Conservation (phyloP, 2,329 filamentous ascomycete genomes). For the Xylaria hypoxylon region DNA sequence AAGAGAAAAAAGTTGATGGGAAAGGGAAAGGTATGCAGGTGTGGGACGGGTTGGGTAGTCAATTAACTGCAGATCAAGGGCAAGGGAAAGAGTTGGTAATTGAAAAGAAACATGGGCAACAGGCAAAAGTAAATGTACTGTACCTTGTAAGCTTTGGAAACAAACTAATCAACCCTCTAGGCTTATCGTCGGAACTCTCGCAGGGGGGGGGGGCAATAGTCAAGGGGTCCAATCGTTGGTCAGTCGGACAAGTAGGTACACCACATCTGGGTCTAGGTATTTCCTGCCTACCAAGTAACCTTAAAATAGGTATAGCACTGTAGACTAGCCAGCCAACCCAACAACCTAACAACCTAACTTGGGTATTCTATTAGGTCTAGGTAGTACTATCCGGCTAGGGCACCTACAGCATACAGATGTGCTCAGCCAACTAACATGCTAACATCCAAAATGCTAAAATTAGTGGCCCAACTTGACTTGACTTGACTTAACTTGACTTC, state of each 20-base stretch:
- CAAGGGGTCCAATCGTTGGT: conserved; percentile 26
- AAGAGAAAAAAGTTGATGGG: conserved; percentile 30
- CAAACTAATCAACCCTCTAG: conserved; percentile 36
- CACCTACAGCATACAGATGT: conserved; percentile 10
- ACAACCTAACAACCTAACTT: conserved; percentile 1
- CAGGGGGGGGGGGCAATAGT: conserved; percentile 25
- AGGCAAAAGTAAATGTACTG: conserved; percentile 35
- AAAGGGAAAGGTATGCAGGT: conserved; percentile 32
- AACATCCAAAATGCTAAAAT: conserved; percentile 5
- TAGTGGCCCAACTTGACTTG: conserved; percentile 10
- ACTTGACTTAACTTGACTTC: not conserved
- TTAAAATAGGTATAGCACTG: conserved; percentile 13
- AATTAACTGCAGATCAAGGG: conserved; percentile 39
- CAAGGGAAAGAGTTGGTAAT: conserved; percentile 37
- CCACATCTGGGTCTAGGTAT: not conserved
- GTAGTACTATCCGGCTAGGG: not conserved
- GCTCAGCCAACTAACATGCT: not conserved
- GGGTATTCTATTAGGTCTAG: not conserved
- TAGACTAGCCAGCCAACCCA: not conserved
- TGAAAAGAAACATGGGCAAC: conserved; percentile 38
- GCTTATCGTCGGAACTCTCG: conserved; percentile 39
- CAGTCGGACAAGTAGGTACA: conserved; percentile 7
- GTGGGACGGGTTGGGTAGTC: conserved; percentile 39
- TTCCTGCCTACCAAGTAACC: conserved; percentile 7
- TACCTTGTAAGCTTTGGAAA: conserved; percentile 30